phyloP scores from a whole-genome alignment of 768 basidiomycete genomes.

The Russula foetens region DNA sequence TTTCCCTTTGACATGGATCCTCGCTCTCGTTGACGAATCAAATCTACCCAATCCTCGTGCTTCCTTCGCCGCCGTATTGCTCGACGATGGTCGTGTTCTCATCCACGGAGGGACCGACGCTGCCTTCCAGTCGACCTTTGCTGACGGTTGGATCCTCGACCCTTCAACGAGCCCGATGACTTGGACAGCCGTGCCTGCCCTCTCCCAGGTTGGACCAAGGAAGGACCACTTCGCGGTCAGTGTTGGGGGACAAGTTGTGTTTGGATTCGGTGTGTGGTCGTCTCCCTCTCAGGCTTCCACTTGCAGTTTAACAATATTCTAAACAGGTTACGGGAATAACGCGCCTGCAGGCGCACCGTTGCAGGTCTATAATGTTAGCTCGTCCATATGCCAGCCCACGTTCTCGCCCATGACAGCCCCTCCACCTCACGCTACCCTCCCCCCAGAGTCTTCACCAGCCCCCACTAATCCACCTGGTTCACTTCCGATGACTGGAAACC shows the following conservation, averaged over 20 bases:
- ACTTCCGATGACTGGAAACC: neutral
- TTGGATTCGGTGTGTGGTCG: slow-evolving; percentile 61
- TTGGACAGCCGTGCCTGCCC: slow-evolving; percentile 45
- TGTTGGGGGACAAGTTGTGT: slow-evolving; percentile 53
- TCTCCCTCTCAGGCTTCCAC: neutral
- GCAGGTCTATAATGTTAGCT: slow-evolving; percentile 39
- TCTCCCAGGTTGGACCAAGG: slow-evolving; percentile 53
- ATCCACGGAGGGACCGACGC: slow-evolving; percentile 76
- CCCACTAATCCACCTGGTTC: slow-evolving; percentile 13
- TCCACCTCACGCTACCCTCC: slow-evolving; percentile 25
- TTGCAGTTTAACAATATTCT: neutral
- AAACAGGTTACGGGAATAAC: slow-evolving; percentile 39
- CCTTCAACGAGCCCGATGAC: slow-evolving; percentile 45
- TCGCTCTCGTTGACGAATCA: slow-evolving; percentile 30
- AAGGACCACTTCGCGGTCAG: slow-evolving; percentile 69
- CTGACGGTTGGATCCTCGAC: slow-evolving; percentile 67
- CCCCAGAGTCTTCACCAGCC: slow-evolving; percentile 20
- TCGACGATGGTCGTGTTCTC: slow-evolving; percentile 48
- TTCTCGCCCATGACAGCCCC: slow-evolving; percentile 30
- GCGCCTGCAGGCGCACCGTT: slow-evolving; percentile 50
- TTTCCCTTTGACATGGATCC: slow-evolving; percentile 42
- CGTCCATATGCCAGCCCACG: slow-evolving; percentile 31
- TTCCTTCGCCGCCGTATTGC: slow-evolving; percentile 48
- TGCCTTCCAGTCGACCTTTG: slow-evolving; percentile 38
- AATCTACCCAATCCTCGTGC: slow-evolving; percentile 50